Conservation (phyloP, 305 asterid genomes). For the Fraxinus platypoda region DNA sequence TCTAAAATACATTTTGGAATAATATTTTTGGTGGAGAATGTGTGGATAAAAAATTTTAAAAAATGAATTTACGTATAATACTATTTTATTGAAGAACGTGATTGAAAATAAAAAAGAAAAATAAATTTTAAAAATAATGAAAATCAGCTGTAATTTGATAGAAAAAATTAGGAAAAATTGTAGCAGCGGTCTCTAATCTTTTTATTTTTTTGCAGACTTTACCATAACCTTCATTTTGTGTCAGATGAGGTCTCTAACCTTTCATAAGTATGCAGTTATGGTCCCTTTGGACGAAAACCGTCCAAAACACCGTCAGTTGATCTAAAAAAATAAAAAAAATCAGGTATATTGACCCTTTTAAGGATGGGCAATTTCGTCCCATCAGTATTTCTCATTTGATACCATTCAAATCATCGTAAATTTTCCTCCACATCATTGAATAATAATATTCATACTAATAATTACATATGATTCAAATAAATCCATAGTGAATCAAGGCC, state of each 20-base stretch:
- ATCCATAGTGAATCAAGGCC: neutral
- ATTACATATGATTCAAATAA: neutral
- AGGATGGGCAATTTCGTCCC: neutral
- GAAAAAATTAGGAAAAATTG: neutral
- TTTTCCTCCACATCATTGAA: neutral
- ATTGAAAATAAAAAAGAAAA: too few relatives aligned
- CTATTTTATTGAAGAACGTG: neutral
- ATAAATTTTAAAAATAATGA: too few relatives aligned
- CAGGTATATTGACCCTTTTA: neutral
- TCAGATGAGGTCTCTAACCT: neutral
- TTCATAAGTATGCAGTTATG: neutral
- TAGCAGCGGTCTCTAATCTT: neutral
- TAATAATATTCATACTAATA: neutral
- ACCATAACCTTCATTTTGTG: neutral
- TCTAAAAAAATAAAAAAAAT: too few relatives aligned
- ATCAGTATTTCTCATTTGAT: neutral
- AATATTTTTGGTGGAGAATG: neutral
- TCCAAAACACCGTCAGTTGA: neutral
- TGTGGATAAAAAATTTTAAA: too few relatives aligned
- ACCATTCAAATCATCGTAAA: neutral
- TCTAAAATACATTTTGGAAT: neutral
- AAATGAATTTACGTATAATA: neutral
- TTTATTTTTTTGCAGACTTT: neutral
- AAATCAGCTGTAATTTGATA: neutral
- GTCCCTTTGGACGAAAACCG: neutral